Base-by-base conservation (phyloP, 1,284 basidiomycete genomes). In the Mycena citricolor region DNA sequence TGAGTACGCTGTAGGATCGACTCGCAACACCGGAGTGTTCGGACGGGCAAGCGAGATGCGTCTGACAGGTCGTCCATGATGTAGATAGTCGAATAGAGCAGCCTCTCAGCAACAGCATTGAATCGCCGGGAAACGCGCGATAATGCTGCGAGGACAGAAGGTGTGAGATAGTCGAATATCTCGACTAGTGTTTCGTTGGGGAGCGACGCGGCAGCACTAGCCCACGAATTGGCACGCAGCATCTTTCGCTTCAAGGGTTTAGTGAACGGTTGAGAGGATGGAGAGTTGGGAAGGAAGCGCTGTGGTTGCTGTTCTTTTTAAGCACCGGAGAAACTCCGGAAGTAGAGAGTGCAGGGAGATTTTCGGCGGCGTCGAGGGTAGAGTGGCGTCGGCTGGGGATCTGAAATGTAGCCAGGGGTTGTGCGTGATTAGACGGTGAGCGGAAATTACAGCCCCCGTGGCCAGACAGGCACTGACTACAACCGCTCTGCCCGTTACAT, bases 141-240 rank as follows among this genome's bases (percentile, higher is more conserved):
- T 42, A 76, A 57, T 36, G 60, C 51, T 22, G 67, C 56, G 42
- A 83, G 72, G 2, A 62, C 56, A 33, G 61, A 36, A 5, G 69
- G 63, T 8, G 69, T 52, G 25, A 82, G 70, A 39, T 70, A 50
- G 23, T 64, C 56, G 55, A 82, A 73, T 47, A 83, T 74, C 43
- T 69, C 60, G 32, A 58, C 56, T 46, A 83, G 71, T n/a, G 72
- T 76, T 58, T 83, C 81, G 60, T 77, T 83, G 4, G 81, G 81
- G 11, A 82, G 65, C 16, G 47, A 48, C 14, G 36, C n/a, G 30
- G 29, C 12, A 7, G 16, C 23, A 38, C 23, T 5, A 16, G 8
- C 23, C 8, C 8, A 8, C 10, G 10, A 13, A 16, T 8, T 12
- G 8, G 7, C 8, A 17, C n/a, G 34, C 10, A 19, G 28, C 10